Evolutionary conservation across 305 asterid species (phyloP), one percentile per base, ranked within the genome.

Genomic region (Fraxinus latifolia): DNA sequence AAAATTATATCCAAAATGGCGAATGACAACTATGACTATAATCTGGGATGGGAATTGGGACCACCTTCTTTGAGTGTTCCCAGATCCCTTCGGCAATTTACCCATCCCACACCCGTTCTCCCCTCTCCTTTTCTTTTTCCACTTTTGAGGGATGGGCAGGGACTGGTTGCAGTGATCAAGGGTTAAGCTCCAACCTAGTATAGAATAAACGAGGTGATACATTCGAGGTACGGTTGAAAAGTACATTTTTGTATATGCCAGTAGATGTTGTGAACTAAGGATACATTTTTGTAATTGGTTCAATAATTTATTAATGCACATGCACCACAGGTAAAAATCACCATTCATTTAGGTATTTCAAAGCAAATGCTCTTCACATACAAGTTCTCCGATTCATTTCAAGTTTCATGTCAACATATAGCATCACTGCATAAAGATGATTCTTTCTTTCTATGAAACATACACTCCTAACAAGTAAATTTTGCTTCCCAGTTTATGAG

Each of bases 231-330:
- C 25, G 11, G 47, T 27, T 27, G 67, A 53, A 77, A 77, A 50
- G 7, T 44, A 31, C 23, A 31, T 70, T 47, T 77, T 50, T 12
- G 7, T 3, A 5, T 77, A 21, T 25, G 34, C 72, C 37, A 53
- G 71, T 29, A 31, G 67, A 44, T 27, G 71, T 19, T 27, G 23
- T 47, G 27, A 50, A 77, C 44, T 50, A 32, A 11, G 14, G 31
- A 53, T 27, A 36, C 44, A 70, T 29, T 31, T 70, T 65, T 70
- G 21, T 31, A 7, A 37, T 44, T 65, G 34, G 79, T 53, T 50
- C 60, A 25, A 27, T 47, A 81, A 82, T 71, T 53, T 15, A 29
- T 15, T 71, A 36, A 74, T 42, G 86, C 53, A 19, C 68, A 60
- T 42, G 74, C 72, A 71, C 29, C 79, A 77, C 73, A 8, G 31